Evolutionary conservation across 306 rosid species (phyloP), one percentile per base, ranked within the genome.

Genomic region (Sicyos edulis): DNA sequence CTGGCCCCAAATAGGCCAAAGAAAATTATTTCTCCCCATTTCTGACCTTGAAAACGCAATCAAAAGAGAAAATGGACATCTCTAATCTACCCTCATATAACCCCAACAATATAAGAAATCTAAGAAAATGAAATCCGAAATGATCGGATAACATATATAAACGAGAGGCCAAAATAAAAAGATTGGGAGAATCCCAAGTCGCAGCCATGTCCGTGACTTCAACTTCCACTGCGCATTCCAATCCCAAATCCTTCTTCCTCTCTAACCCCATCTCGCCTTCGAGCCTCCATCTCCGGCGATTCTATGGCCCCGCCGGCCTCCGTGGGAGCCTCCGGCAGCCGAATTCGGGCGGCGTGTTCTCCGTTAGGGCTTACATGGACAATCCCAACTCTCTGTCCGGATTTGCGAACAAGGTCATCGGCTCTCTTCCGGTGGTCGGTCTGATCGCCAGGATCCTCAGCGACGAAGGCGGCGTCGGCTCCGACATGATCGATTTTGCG

Each of bases 381-480:
- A 85, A 78, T 9, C 86, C 93, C 1, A 85, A 86, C 67, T 90
- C 96, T 9, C 26, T 93, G 8, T 78, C 89, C 20, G 72, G 78
- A 53, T 83, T 92, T 20, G 92, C 83, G 44, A 93, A 17, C 80
- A 90, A 81, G 76, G 90, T 93, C 77, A 82, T 93, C 42, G 98
- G 98, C 6, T 85, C 96, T 2, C 95, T 93, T 32, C 98, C 98
- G 0, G 90, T 93, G 1, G 84, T 90, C 32, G 96, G 97, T 3
- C 83, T 93, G 17, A 72, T 90, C 34, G 98, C 96, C 4, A 87
- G 96, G 34, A 90, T 93, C 51, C 16, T 90, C 10, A 87, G 87
- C 60, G 90, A 87, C 20, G 98, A 93, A 82, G 98, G 98, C 44
- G 97, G 98, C 60, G 90, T 93, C 19, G 98, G 97, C 2, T 78